A percentile compares a stretch with the other conserved stretches of the same genome.
Evolutionary conservation across 495 filamentous ascomycete species (phyloP).

Genomic region (Astrocystis sublimbata): DNA sequence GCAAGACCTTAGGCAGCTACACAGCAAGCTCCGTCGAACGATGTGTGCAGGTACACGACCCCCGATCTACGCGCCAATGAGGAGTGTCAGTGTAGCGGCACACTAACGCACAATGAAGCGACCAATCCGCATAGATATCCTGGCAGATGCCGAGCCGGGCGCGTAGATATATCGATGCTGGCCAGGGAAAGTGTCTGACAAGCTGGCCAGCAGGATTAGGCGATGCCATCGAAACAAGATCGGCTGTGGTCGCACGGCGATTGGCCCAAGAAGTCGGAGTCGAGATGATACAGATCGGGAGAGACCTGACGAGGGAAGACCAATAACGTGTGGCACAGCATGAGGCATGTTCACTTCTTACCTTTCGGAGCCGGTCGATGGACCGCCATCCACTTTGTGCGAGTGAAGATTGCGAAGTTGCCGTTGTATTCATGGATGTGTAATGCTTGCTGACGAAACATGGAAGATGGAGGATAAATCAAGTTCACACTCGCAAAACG

Average conservation of each 20-base stretch:
- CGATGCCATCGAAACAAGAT: conserved; percentile 47
- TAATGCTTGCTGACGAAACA: conserved; percentile 19
- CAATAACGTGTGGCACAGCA: conserved; percentile 1
- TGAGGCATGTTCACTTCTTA: not conserved
- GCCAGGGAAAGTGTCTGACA: conserved; percentile 35
- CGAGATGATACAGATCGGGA: not conserved
- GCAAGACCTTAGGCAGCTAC: conserved; percentile 27
- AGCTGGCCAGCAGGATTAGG: conserved; percentile 35
- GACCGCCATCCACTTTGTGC: not conserved
- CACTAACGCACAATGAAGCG: conserved; percentile 24
- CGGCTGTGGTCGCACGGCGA: conserved; percentile 35
- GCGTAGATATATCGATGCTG: conserved; percentile 52
- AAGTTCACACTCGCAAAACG: conserved; percentile 41
- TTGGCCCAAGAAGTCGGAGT: conserved; percentile 35
- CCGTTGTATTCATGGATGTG: conserved; percentile 19
- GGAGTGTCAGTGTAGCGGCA: conserved; percentile 30
- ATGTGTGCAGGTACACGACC: conserved; percentile 9
- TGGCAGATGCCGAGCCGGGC: conserved; percentile 44
- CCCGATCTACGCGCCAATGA: conserved; percentile 22
- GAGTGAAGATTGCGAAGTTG: conserved; percentile 22
- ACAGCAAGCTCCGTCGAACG: conserved; percentile 6
- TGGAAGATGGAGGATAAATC: conserved; percentile 23
- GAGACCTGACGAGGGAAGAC: not conserved
- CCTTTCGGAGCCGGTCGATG: not conserved
- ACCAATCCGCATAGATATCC: conserved; percentile 38